Percentiles rank a stretch among this genome's conserved stretches.
Conservation (phyloP, 225 moss, liverwort and hornwort genomes). For the Polytrichum formosum region DNA sequence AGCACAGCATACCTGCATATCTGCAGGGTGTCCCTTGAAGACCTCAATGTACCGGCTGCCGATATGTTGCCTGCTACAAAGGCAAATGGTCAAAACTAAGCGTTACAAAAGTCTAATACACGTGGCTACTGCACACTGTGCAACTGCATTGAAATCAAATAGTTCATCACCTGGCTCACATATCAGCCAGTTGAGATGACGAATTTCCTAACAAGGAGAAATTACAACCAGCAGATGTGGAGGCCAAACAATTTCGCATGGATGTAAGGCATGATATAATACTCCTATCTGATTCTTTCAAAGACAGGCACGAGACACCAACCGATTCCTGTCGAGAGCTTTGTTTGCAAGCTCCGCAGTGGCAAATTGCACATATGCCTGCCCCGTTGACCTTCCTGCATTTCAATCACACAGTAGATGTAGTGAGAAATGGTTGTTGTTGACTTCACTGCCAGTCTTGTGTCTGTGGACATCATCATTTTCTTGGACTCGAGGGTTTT, state of each 20-base stretch:
- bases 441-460: too few species aligned
- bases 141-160: neutral
- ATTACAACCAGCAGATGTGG: too few species aligned
- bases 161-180: neutral
- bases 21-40: constrained; percentile 98
- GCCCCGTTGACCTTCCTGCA: constrained; percentile 90
- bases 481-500: neutral
- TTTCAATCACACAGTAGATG: neutral
- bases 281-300: too few species aligned
- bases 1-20: constrained; percentile 78
- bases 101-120: neutral
- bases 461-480: neutral
- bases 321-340: constrained; percentile 99
- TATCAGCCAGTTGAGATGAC: too few species aligned
- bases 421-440: neutral
- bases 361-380: constrained; percentile 98
- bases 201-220: too few species aligned
- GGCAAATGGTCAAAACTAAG: neutral
- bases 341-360: constrained; percentile 95
- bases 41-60: constrained; percentile 99
- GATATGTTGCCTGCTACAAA: constrained; percentile 83
- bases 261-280: too few species aligned
- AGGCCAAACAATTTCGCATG: too few species aligned
- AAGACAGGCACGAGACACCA: constrained; percentile 4
- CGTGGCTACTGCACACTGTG: neutral